Conservation (phyloP, 2,329 filamentous ascomycete species). For the Ascochyta rabiei region DNA sequence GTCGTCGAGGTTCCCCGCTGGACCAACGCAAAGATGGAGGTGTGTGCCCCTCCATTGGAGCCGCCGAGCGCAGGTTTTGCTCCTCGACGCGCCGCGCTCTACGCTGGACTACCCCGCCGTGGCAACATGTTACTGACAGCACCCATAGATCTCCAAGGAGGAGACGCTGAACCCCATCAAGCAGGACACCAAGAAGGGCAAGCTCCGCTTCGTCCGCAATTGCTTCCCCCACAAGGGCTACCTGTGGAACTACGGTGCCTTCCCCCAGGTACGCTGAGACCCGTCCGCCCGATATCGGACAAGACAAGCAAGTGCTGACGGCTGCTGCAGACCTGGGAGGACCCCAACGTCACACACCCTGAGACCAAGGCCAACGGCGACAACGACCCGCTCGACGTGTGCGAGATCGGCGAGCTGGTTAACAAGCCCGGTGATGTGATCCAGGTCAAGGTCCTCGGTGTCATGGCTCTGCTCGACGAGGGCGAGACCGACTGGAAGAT, state of each 20-base stretch:
- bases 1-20: conserved; percentile 98
- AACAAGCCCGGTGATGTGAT: conserved; percentile 96
- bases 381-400: conserved; percentile 98
- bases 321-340: conserved; percentile 86
- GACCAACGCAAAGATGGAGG: conserved; percentile 99
- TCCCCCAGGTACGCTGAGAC: conserved; percentile 77
- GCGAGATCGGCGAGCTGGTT: conserved; percentile 98
- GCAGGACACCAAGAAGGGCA: conserved; percentile 99
- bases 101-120: conserved; percentile 18
- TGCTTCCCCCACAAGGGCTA: conserved; percentile 99
- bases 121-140: conserved; percentile 26
- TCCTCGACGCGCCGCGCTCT: background rate
- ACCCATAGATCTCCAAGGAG: conserved; percentile 90
- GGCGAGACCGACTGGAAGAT: conserved; percentile 99
- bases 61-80: background rate
- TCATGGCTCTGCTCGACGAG: conserved; percentile 99
- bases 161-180: conserved; percentile 98
- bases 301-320: conserved; percentile 30
- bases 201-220: conserved; percentile 98
- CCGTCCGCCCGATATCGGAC: conserved; percentile 37
- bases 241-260: conserved; percentile 99
- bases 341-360: conserved; percentile 92
- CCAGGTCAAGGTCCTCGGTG: conserved; percentile 99
- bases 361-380: conserved; percentile 99
- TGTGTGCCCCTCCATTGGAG: conserved; percentile 55